Percentiles rank a stretch among this genome's conserved stretches.
Conservation (phyloP, 2,329 filamentous ascomycete species). For the Colletotrichum neosansevieriae region DNA sequence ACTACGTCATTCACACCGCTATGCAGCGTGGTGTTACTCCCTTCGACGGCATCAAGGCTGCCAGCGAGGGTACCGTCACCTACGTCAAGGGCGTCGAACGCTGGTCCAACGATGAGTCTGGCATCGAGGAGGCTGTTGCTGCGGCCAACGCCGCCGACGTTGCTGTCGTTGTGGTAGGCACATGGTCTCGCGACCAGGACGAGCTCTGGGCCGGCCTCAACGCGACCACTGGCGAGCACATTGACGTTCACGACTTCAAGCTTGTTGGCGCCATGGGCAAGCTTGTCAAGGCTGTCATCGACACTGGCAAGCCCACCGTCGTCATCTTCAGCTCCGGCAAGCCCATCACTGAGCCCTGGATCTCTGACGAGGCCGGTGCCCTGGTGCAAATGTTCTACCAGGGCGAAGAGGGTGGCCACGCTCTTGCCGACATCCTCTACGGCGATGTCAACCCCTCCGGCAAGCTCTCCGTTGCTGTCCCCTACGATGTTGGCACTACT, state of each 20-base stretch:
- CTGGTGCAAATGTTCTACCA: constrained; percentile 82
- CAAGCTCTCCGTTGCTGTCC: constrained; percentile 75
- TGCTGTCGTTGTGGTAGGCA: constrained; percentile 79
- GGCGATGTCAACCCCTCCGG: constrained; percentile 75
- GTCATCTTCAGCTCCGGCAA: constrained; percentile 79
- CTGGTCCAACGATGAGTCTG: constrained; percentile 78
- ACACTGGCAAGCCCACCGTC: constrained; percentile 75
- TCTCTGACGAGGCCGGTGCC: constrained; percentile 72
- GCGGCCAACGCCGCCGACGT: constrained; percentile 76
- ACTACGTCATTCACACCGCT: constrained; percentile 77
- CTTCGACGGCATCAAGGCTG: constrained; percentile 74
- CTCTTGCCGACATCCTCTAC: constrained; percentile 74
- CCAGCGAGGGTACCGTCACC: constrained; percentile 70
- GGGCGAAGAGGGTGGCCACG: constrained; percentile 75
- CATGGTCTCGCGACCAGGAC: constrained; percentile 79
- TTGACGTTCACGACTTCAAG: constrained; percentile 73
- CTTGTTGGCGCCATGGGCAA: constrained; percentile 78
- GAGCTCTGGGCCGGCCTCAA: constrained; percentile 79
- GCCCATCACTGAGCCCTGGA: constrained; percentile 80
- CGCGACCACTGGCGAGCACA: constrained; percentile 80
- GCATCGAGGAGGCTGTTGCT: constrained; percentile 74
- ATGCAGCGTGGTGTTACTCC: constrained; percentile 76
- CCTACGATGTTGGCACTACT: constrained; percentile 73
- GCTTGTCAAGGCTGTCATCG: constrained; percentile 75
- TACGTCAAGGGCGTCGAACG: constrained; percentile 79